phyloP scores from a whole-genome alignment of 345 rosid species.

The Sisymbrium irio region DNA sequence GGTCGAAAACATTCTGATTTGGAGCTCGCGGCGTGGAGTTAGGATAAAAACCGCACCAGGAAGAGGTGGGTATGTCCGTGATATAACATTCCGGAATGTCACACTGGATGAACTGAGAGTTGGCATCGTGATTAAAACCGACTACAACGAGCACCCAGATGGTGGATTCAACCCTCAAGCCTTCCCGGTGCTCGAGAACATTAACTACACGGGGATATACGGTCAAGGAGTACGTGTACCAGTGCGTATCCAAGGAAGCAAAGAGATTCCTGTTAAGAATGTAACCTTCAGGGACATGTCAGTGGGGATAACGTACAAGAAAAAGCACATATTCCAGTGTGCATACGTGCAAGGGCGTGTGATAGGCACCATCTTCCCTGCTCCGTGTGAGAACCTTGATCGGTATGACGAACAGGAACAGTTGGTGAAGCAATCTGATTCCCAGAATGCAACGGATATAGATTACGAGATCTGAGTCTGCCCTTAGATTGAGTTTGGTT shows the following conservation, averaged over 20 bases:
- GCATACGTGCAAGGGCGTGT: slow-evolving; percentile 86
- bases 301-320: slow-evolving; percentile 87
- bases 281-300: slow-evolving; percentile 84
- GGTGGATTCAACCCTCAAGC: slow-evolving; percentile 76
- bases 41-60: slow-evolving; percentile 97
- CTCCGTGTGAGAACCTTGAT: slow-evolving; percentile 92
- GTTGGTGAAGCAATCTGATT: slow-evolving; percentile 59
- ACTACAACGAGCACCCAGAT: slow-evolving; percentile 95
- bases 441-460: slow-evolving; percentile 76
- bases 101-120: slow-evolving; percentile 85
- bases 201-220: slow-evolving; percentile 71
- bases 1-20: slow-evolving; percentile 69
- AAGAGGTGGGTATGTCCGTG: slow-evolving; percentile 78
- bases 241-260: slow-evolving; percentile 89
- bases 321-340: slow-evolving; percentile 91
- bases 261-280: slow-evolving; percentile 75
- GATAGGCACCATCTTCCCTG: slow-evolving; percentile 79
- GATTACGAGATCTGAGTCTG: slow-evolving; percentile 54
- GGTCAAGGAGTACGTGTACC: slow-evolving; percentile 97
- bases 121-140: slow-evolving; percentile 88
- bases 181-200: slow-evolving; percentile 58
- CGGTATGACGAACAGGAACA: slow-evolving; percentile 67
- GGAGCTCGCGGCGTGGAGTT: slow-evolving; percentile 93
- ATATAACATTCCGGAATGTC: slow-evolving; percentile 66
- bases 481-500: background rate